Percentiles rank a stretch among this genome's conserved stretches.
phyloP scores from a whole-genome alignment of 2,329 filamentous ascomycete species.

The Aspergillus ruber region DNA sequence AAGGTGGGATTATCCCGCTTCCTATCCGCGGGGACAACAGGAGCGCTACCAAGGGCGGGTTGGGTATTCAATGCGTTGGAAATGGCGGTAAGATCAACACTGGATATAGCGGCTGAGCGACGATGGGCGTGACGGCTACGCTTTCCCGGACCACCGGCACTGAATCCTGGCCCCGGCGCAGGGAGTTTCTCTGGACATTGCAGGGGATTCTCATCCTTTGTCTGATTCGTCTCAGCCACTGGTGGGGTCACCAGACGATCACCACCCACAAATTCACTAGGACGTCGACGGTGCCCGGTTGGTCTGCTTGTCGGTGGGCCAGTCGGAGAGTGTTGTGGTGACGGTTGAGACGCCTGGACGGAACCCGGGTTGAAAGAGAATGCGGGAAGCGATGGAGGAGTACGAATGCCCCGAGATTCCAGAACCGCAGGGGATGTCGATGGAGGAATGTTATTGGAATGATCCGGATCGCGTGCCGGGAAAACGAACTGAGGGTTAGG shows the following conservation, averaged over 20 bases:
- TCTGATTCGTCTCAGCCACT: slow-evolving; percentile 53
- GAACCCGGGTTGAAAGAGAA: slow-evolving; percentile 34
- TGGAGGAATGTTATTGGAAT: slow-evolving; percentile 26
- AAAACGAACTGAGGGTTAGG: slow-evolving; percentile 63
- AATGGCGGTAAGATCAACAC: slow-evolving; percentile 64
- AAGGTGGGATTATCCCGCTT: slow-evolving; percentile 19
- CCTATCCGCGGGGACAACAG: slow-evolving; percentile 42
- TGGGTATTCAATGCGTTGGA: slow-evolving; percentile 38
- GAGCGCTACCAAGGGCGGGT: slow-evolving; percentile 54
- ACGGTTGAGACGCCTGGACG: slow-evolving; percentile 37
- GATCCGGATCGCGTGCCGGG: slow-evolving; percentile 44
- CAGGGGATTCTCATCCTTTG: slow-evolving; percentile 16
- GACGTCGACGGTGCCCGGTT: slow-evolving; percentile 64
- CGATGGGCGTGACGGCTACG: slow-evolving; percentile 70
- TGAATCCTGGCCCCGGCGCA: slow-evolving; percentile 29
- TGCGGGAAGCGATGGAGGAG: slow-evolving; percentile 33
- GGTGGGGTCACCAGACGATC: slow-evolving; percentile 47
- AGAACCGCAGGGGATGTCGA: slow-evolving; percentile 42
- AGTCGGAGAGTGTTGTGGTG: slow-evolving; percentile 38
- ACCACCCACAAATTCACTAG: slow-evolving; percentile 81
- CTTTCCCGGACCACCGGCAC: slow-evolving; percentile 43
- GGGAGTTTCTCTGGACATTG: slow-evolving; percentile 20
- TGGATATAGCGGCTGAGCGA: slow-evolving; percentile 74
- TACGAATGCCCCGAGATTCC: slow-evolving; percentile 36
- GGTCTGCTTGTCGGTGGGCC: slow-evolving; percentile 45